Base-by-base conservation (phyloP, 2,329 filamentous ascomycete genomes). In the Pseudofabraea citricarpa region DNA sequence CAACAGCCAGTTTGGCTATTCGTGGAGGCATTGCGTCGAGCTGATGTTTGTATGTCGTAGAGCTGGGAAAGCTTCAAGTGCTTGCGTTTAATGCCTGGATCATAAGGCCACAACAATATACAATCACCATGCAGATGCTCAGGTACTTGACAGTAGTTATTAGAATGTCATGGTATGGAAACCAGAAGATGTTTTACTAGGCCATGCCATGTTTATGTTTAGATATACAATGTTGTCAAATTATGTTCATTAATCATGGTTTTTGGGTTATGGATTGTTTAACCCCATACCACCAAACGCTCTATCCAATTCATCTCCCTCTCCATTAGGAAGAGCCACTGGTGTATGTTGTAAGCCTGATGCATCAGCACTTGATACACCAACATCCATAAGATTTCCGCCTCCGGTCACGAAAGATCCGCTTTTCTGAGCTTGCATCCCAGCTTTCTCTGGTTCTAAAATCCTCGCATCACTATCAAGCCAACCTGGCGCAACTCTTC, bases 401-500 rank as follows among this genome's bases (percentile, higher is more conserved):
- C 5, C 45, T 21, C 48, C 44, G 18, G 20, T 36, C 21, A 19
- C 26, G 8, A 27, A 8, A 43, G 22, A 22, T 16, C 32, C 22
- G 22, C 22, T 23, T 44, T 15, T 27, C 22, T 42, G 38, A 35
- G 43, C 41, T 7, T 50, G 24, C 43, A 45, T 24, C 40, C 36
- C 44, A 20, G 41, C 23, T 32, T 27, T 75, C 65, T 85, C 79
- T 0, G 87, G 87, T 64, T 85, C 75, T 40, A 91, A 63, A 37
- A 91, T 66, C 41, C 80, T 70, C 40, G 78, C 75, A 43, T 87
- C 82, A 54, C 84, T 85, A 56, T 91, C 87, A 54, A 91, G 66
- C 84, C 86, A 93, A 1, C 87, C 87, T 0, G 87, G 87, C 9
- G 87, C 87, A 15, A 90, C 75, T 43, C 85, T 71, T 52, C 88